Evolutionary conservation across 2,329 filamentous ascomycete genomes (phyloP), one percentile per base, ranked within the genome.

Genomic region (Alternaria tenuissima): DNA sequence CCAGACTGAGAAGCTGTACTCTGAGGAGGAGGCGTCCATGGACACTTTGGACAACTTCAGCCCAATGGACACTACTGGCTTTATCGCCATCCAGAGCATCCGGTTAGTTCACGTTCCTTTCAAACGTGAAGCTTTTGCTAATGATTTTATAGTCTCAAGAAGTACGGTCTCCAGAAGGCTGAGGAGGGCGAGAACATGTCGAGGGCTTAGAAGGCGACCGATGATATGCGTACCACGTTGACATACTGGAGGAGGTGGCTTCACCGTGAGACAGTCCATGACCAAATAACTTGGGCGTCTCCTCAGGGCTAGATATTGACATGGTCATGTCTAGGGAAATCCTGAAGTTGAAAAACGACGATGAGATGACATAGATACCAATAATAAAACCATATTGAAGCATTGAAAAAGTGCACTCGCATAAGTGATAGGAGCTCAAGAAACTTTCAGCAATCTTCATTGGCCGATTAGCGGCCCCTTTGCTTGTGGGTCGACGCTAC

Each of bases 81-180:
- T 90, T 80, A 88, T 94, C 73, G 85, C 84, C 54, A 89, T 93
- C 69, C 84, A 94, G 73, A 87, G 87, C 65, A 90, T 91, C 38
- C 69, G 75, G 63, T 61, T 8, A 38, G 34, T 38, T 5, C 34
- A 38, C 14, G 34, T 16, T 6, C 16, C 34, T 3, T 16, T 1
- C 6, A 7, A n/a, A n/a, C 0, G 0, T 16, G 7, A 38, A 16
- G 14, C 14, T 6, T n/a, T 14, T 48, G 12, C 48, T 61, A 41
- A 61, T 12, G 14, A 1, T 1, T 3, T 14, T 0, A 5, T 9
- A 61, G 58, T 32, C 60, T 83, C 64, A 83, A 83, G 81, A 78
- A 78, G 68, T 78, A 78, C 53, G 77, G 77, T 12, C 69, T 76
- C 24, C 74, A 78, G 68, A 78, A 75, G 73, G 66, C 65, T 7